Evolutionary conservation across 2,329 filamentous ascomycete genomes (phyloP).

Genomic region (Fusarium torreyae): DNA sequence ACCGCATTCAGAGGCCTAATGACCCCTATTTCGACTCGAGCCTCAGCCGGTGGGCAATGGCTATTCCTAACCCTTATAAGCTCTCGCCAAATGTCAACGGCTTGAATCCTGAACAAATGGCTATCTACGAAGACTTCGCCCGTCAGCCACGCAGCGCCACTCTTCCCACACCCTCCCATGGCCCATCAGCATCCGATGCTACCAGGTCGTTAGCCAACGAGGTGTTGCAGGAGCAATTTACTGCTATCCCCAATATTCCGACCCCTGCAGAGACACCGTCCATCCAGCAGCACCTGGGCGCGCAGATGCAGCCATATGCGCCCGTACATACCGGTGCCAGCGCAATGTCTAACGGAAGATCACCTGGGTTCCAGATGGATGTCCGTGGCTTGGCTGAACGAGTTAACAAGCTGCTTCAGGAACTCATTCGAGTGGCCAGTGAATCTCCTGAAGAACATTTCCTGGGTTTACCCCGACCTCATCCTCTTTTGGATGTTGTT

Average conservation of each 20-base stretch:
- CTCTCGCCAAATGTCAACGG: slow-evolving; percentile 79
- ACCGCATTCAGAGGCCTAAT: slow-evolving; percentile 81
- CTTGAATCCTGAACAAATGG: slow-evolving; percentile 91
- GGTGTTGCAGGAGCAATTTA: slow-evolving; percentile 74
- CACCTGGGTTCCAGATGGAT: slow-evolving; percentile 65
- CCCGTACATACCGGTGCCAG: slow-evolving; percentile 63
- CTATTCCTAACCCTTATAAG: slow-evolving; percentile 94
- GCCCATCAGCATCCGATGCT: slow-evolving; percentile 71
- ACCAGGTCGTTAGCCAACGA: slow-evolving; percentile 75
- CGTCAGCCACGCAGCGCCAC: slow-evolving; percentile 80
- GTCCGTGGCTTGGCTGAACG: slow-evolving; percentile 67
- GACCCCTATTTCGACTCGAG: slow-evolving; percentile 87
- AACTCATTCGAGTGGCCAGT: slow-evolving; percentile 69
- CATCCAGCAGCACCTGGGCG: slow-evolving; percentile 64
- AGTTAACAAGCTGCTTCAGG: slow-evolving; percentile 70
- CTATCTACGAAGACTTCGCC: slow-evolving; percentile 97
- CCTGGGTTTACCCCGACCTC: slow-evolving; percentile 69
- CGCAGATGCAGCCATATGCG: slow-evolving; percentile 70
- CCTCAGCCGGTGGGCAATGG: slow-evolving; percentile 91
- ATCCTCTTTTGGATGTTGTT: slow-evolving; percentile 73
- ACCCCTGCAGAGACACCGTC: slow-evolving; percentile 73
- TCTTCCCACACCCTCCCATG: slow-evolving; percentile 69
- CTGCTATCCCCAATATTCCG: slow-evolving; percentile 69
- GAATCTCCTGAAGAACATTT: slow-evolving; percentile 73
- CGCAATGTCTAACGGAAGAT: slow-evolving; percentile 66